Evolutionary conservation across 495 filamentous ascomycete species (phyloP).

Genomic region (Halenospora varia): DNA sequence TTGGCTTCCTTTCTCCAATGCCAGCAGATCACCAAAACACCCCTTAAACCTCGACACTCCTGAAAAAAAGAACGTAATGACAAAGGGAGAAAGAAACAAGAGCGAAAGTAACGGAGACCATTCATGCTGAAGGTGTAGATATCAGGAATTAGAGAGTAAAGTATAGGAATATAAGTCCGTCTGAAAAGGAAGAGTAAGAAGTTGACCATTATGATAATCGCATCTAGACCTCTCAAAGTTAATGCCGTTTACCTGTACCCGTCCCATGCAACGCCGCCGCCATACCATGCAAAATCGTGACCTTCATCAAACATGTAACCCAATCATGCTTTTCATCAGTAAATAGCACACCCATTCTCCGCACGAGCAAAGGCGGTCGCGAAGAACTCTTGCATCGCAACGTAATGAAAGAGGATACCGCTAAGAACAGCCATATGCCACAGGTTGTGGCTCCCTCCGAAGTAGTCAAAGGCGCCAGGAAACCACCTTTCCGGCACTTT

Average conservation of each 20-base stretch:
- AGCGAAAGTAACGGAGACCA: no score
- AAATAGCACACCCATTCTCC: conserved; percentile 39
- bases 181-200: no score
- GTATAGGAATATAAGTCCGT: no score
- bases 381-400: conserved; percentile 95
- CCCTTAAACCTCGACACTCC: no score
- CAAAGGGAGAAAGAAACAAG: no score
- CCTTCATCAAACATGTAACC: not conserved
- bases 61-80: no score
- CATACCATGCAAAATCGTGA: not conserved
- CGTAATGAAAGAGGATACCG: conserved; percentile 96
- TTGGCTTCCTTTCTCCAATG: no score
- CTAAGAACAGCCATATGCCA: conserved; percentile 96
- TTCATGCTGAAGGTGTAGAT: no score
- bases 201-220: no score
- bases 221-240: not conserved
- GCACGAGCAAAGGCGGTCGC: conserved; percentile 75
- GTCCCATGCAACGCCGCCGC: conserved; percentile 16
- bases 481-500: conserved; percentile 91
- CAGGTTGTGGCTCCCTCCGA: conserved; percentile 92
- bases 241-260: not conserved
- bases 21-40: no score
- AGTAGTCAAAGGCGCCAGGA: conserved; percentile 89
- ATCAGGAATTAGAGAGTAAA: no score
- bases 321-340: conserved; percentile 1